Evolutionary conservation across 2,329 filamentous ascomycete genomes (phyloP).

Genomic region (Colletotrichum karsti): DNA sequence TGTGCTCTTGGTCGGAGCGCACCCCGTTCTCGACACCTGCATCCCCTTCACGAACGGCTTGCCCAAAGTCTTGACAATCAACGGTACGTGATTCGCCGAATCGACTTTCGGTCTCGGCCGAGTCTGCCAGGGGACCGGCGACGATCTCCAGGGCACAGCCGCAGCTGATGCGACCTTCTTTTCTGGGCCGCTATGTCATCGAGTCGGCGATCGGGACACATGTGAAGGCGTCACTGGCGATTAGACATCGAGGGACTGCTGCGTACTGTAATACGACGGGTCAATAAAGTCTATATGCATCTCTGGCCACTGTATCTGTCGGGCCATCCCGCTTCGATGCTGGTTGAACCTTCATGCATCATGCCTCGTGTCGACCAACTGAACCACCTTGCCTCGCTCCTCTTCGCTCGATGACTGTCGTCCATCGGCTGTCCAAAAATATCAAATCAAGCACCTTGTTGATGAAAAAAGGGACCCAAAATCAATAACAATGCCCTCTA

Average conservation of each 20-base stretch:
- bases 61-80: not conserved
- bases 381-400: not conserved
- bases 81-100: not conserved
- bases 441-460: not conserved
- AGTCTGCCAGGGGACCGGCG: not conserved
- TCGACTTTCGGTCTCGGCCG: slow-evolving; percentile 1
- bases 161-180: slow-evolving; percentile 18
- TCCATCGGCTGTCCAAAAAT: slow-evolving; percentile 13
- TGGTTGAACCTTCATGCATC: slow-evolving; percentile 18
- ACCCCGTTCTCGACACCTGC: not conserved
- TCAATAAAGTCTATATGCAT: slow-evolving; percentile 25
- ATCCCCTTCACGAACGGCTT: not conserved
- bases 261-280: not conserved
- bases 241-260: too few relatives aligned
- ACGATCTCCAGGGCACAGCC: slow-evolving; percentile 14
- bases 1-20: not conserved
- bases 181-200: not conserved
- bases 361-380: slow-evolving; percentile 22
- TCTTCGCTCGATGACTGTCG: slow-evolving; percentile 6
- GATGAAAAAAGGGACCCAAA: not conserved
- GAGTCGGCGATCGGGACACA: not conserved
- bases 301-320: slow-evolving; percentile 14
- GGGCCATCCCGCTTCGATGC: slow-evolving; percentile 23
- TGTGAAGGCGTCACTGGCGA: not conserved
- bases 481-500: slow-evolving; percentile 9